Percentiles rank a stretch among this genome's conserved stretches.
Conservation (phyloP, 176 grass and related monocot species). For the Panicum miliaceum region DNA sequence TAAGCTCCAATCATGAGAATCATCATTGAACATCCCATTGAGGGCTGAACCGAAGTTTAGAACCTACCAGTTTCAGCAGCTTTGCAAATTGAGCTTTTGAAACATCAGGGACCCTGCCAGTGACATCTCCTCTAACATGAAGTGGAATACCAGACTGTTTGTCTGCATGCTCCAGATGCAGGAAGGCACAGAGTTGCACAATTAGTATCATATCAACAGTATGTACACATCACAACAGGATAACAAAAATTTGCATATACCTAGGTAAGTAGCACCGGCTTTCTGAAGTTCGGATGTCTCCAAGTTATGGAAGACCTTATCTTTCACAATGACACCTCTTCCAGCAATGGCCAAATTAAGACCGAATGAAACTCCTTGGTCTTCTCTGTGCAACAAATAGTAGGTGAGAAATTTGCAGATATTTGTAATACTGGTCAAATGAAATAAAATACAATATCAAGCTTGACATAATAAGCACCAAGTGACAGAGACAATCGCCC, state of each 20-base stretch:
- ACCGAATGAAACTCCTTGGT: conserved; percentile 60
- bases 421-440: not conserved
- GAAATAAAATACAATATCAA: not conserved
- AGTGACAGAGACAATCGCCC: not conserved
- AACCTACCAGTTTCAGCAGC: conserved; percentile 78
- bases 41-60: not conserved
- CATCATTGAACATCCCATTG: not conserved
- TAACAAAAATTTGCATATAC: conserved; percentile 28
- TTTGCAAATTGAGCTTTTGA: conserved; percentile 84
- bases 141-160: conserved; percentile 63
- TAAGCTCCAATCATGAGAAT: conserved; percentile 7
- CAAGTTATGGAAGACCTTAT: conserved; percentile 79
- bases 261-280: conserved; percentile 47
- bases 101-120: conserved; percentile 48
- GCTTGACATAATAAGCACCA: not conserved
- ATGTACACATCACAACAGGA: not conserved
- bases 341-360: conserved; percentile 74
- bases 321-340: conserved; percentile 74
- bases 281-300: conserved; percentile 74
- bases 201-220: conserved; percentile 10
- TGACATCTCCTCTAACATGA: conserved; percentile 74
- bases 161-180: conserved; percentile 52
- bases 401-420: not conserved
- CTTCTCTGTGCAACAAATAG: conserved; percentile 60
- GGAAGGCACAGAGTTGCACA: not conserved